These are phyloP conservation scores for Solanum sparsipilum DNA, from an alignment of 257 asterid species.

Conservation along the genomic window DNA sequence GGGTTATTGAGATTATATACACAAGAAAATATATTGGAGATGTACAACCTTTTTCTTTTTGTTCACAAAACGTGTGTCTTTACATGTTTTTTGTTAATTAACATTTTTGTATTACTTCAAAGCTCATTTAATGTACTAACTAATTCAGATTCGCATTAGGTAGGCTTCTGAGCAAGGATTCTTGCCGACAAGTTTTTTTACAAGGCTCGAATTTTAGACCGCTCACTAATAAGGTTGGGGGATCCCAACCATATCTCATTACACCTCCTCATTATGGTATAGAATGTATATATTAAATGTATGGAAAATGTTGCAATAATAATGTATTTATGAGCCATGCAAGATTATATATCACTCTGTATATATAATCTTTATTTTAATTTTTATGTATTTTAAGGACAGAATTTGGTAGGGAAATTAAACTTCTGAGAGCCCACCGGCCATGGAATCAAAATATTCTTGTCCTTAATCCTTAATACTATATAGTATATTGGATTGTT, in stretches of 20 bases:
- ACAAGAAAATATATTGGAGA: not conserved
- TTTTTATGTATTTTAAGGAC: not conserved
- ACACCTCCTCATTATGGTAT: not conserved
- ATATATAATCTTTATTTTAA: too few species aligned
- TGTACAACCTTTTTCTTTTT: not conserved
- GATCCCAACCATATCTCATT: not conserved
- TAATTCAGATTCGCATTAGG: not conserved
- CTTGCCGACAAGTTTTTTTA: not conserved
- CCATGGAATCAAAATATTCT: not conserved
- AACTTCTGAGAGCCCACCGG: slow-evolving; percentile 11
- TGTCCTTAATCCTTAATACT: not conserved
- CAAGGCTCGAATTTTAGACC: not conserved
- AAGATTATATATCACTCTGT: not conserved
- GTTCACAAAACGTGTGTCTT: not conserved
- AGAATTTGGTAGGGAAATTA: not conserved
- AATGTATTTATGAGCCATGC: not conserved
- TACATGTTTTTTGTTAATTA: not conserved
- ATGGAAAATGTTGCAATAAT: not conserved
- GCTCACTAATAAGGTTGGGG: not conserved
- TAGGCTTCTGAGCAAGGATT: not conserved
- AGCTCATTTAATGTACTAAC: not conserved
- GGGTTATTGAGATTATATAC: slow-evolving; percentile 3
- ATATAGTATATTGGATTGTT: not conserved
- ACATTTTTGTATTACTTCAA: not conserved
- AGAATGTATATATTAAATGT: not conserved